Evolutionary conservation across 2,329 filamentous ascomycete species (phyloP), one percentile per base, ranked within the genome.

Genomic region (Hirsutella minnesotensis): DNA sequence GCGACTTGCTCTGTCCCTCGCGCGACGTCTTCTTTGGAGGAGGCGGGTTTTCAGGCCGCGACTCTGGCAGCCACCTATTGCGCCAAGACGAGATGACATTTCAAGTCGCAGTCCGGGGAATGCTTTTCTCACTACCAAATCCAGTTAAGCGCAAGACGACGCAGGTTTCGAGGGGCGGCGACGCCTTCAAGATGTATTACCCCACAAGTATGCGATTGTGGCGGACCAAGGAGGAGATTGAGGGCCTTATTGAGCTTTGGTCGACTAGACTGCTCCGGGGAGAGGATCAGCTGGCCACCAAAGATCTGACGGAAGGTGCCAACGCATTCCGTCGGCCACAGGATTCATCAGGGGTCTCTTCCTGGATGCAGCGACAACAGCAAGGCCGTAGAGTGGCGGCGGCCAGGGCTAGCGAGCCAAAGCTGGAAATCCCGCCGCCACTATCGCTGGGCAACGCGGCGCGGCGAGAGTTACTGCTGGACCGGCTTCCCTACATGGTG

Each of bases 71-170:
- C 42, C 90, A 95, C 47, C 72, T 81, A 13, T 65, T 96, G 9
- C 81, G 89, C 7, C 90, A 96, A 61, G 88, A 95, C 49, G 92
- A 98, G 56, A 89, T 98, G 57, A 81, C 84, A 20, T 96, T 95
- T 50, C 86, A 98, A 50, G 81, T 90, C 16, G 88, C 88, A 4
- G 86, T 94, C 0, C 79, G 89, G 12, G 92, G 92, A 1, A 65
- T 96, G 40, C 64, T 95, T 0, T 94, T 94, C 58, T 81, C 80
- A 9, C 72, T 98, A 2, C 92, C 92, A 2, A 77, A 77, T 52
- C 90, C 90, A 0, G 92, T 98, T 9, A 90, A 86, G 58, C 74
- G 80, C n/a, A 72, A 70, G 70, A 59, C 67, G 52, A 55, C 60
- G 54, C 51, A 66, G 55, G 53, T 56, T 53, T 65, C 54, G 59